Base-by-base conservation (phyloP, 495 filamentous ascomycete species). In the Aspergillus hancockii region DNA sequence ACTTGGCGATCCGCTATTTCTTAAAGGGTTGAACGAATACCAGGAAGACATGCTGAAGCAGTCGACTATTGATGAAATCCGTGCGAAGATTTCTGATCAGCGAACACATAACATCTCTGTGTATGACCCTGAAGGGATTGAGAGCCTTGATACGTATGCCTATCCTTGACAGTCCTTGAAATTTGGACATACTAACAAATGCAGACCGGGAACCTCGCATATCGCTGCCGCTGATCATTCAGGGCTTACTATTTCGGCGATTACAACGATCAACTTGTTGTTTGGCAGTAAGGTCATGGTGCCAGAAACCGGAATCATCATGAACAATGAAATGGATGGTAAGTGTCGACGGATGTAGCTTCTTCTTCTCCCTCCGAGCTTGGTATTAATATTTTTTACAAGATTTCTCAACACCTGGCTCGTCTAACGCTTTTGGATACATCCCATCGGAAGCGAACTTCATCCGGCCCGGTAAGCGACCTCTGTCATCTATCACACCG, bases 301-400 rank as follows among this genome's bases (percentile, higher is more conserved):
- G 0, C 91, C 91, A 0, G 86, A 92, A 64, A 94, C 91, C 0
- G 87, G 87, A 32, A 83, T 97, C 51, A 90, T 96, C 49, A 89
- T 93, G 86, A 97, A 97, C 70, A 86, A 96, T 67, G 90, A 96
- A 68, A 96, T 96, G 92, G 90, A 96, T 67, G 90, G 89, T 82
- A 70, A 61, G 64, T 69, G 47, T 10, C 18, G 4, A 19, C 25
- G 4, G 25, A 32, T 2, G 3, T 22, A 18, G 4, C 31, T 21
- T 22, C 28, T 45, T 36, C 30, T 36, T 18, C 12, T 30, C 18
- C 47, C 36, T 28, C 56, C 61, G 30, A 63, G 49, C 12, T 41
- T 13, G 7, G 25, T 47, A 19, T 34, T 34, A 4, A 14, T 36
- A 16, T 23, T 28, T 3, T 16, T 38, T 7, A n/a, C n/a, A n/a